Evolutionary conservation across 139 green algal genomes (phyloP).

Genomic region (Chlamydomonas sphaeroides): DNA sequence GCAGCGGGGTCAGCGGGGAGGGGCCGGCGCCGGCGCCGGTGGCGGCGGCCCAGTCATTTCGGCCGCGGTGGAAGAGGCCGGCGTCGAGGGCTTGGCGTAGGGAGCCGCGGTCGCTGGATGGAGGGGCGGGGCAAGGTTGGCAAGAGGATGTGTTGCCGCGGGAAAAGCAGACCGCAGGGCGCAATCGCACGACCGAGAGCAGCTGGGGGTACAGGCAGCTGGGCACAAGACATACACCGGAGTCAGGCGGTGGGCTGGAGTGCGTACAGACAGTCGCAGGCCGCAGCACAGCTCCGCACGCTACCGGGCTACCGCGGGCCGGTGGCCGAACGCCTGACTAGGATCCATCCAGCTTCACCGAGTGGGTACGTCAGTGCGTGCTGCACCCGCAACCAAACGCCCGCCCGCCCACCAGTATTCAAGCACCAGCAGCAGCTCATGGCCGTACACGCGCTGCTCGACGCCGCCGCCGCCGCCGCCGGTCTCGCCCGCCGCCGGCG

Average conservation of each 20-base stretch:
- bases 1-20: too few species aligned
- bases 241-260: too few species aligned
- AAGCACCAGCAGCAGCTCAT: constrained; percentile 23
- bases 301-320: background rate
- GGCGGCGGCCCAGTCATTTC: too few species aligned
- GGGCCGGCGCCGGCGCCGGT: too few species aligned
- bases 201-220: too few species aligned
- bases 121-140: background rate
- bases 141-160: background rate
- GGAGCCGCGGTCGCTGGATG: constrained; percentile 19
- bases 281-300: background rate
- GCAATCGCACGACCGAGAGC: background rate
- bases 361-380: too few species aligned
- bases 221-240: too few species aligned
- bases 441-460: background rate
- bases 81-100: constrained; percentile 14
- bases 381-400: too few species aligned
- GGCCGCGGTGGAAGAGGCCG: background rate
- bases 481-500: background rate
- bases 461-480: background rate
- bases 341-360: background rate
- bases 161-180: too few species aligned
- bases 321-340: background rate
- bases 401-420: constrained; percentile 23
- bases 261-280: too few species aligned